Evolutionary conservation across 305 asterid species (phyloP), one percentile per base, ranked within the genome.

Genomic region (Plantago coronopus): DNA sequence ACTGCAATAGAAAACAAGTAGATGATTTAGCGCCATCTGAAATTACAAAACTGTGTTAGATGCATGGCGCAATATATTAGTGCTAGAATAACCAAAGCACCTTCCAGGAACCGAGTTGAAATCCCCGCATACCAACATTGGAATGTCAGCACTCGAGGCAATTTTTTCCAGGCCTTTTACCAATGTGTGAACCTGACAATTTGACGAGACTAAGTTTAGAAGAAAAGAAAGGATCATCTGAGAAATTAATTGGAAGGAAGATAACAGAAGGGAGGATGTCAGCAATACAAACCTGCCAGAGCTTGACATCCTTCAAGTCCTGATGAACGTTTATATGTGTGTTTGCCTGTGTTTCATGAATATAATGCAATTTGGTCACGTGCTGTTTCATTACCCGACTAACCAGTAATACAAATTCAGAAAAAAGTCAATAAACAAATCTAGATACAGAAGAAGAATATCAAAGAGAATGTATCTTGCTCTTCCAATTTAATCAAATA

Each of bases 111-210:
- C 76, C 51, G 97, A 85, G 71, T 79, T 85, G 81, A 94, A 89
- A 82, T 94, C 99, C 40, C 99, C 99, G 68, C 97, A 94, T 54
- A 94, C 94, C 77, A 94, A 62, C 99, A 94, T 94, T 17, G 97
- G 97, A 48, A 94, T 87, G 70, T 89, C 95, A 19, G 96, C 95
- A 74, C 97, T 87, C 38, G 83, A 85, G 64, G 97, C 99, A 59
- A 94, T 94, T 75, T 94, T 94, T 72, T 94, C 97, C 61, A 94
- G 86, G 57, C 99, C 99, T 81, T 94, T 94, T 69, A 94, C 68
- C 46, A 94, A 76, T 43, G 97, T 94, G 70, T 94, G 94, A 68
- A 89, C 91, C 99, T 93, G 74, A 77, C 29, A 59, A 2, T 22
- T 34, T 25, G 37, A 48, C 68, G 13, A 38, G 13, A 38, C 11